Evolutionary conservation across 2,329 filamentous ascomycete genomes (phyloP), one percentile per base, ranked within the genome.

Genomic region (Akanthomyces lecanii): DNA sequence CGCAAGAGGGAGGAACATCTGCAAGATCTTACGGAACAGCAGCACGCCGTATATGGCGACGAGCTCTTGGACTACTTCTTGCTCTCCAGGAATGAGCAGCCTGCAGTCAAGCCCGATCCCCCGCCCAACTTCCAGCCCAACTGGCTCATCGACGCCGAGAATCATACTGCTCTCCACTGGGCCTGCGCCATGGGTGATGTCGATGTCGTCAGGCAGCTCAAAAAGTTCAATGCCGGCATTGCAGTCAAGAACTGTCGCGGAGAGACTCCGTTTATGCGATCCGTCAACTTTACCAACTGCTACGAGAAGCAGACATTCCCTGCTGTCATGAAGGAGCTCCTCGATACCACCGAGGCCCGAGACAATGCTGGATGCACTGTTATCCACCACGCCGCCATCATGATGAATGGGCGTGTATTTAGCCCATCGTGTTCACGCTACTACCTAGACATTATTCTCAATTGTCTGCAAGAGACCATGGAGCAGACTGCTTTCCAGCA

Each of bases 151-250:
- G 95, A 99, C 73, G 90, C 92, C 50, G 92, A 96, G 70, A 89
- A 89, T 11, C 93, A 98, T 71, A 96, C 92, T 2, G 93, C 94
- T 6, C 84, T 99, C 67, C 95, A 99, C 73, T 99, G 95, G 95
- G 95, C 93, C 21, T 92, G 92, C 60, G 92, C 95, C 28, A 99
- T 99, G 94, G 95, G 95, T 64, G 95, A 98, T 68, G 81, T 97
- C 36, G 90, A 94, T 55, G 91, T 98, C 18, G 91, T 97, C 65
- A 92, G 89, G 74, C 90, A 96, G 74, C 81, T 99, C 21, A 89
- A 95, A 69, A 84, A 87, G 47, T 92, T 93, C 65, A 89, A 90
- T 48, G 92, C 94, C 12, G 86, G 86, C 65, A 81, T 92, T 18
- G 85, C 86, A 36, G 86, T 88, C 3, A 83, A 89, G 61, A 93